Percentiles rank a stretch among this genome's conserved stretches.
Evolutionary conservation across 148 eudicot genomes (phyloP).

Genomic region (Cornus florida): DNA sequence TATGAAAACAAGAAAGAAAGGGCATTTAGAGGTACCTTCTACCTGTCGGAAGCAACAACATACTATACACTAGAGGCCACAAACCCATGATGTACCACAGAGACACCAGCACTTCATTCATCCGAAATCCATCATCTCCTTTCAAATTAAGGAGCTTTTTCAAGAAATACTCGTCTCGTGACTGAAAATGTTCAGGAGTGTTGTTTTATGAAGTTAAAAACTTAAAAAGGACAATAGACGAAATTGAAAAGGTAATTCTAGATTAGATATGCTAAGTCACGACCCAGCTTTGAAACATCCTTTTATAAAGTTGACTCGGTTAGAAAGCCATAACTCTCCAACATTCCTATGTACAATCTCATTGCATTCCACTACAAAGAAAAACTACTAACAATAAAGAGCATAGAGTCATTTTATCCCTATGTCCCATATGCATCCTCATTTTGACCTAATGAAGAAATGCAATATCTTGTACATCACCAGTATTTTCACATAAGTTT

Average conservation of each 20-base stretch:
- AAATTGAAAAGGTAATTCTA: background rate
- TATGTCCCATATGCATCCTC: too few relatives aligned
- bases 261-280: background rate
- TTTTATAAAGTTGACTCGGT: background rate
- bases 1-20: background rate
- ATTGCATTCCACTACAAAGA: too few relatives aligned
- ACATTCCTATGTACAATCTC: background rate
- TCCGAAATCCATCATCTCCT: conserved; percentile 86
- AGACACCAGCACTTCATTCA: conserved; percentile 86
- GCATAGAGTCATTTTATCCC: too few relatives aligned
- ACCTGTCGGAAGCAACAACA: conserved; percentile 79
- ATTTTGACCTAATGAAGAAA: too few relatives aligned
- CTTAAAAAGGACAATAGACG: background rate
- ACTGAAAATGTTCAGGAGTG: conserved; percentile 38
- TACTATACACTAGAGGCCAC: conserved; percentile 78
- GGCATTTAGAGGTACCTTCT: conserved; percentile 59
- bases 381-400: too few relatives aligned
- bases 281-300: background rate
- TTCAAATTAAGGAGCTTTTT: conserved; percentile 78
- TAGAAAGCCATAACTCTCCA: background rate
- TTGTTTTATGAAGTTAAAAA: background rate
- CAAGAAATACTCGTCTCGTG: conserved; percentile 72
- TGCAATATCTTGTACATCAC: too few relatives aligned
- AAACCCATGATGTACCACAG: conserved; percentile 92
- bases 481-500: too few relatives aligned